Conservation (phyloP, 2,329 filamentous ascomycete genomes). For the Apiospora kogelbergensis region DNA sequence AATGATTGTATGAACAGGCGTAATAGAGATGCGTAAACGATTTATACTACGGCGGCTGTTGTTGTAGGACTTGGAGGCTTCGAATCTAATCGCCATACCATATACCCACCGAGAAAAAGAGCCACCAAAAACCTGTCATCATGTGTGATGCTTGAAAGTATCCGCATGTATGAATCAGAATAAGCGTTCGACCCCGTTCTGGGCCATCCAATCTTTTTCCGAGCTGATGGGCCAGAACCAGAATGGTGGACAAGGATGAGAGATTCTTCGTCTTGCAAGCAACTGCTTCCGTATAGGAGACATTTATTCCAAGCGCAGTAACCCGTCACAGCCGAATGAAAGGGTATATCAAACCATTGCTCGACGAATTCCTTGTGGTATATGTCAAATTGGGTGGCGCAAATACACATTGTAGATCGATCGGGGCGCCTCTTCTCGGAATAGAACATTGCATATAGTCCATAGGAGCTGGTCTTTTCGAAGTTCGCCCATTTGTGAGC, state of each 20-base stretch:
- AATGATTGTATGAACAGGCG: too few species aligned
- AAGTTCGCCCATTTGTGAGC: neutral
- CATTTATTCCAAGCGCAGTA: neutral
- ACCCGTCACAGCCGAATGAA: neutral
- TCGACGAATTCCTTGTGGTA: neutral
- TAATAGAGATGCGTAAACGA: too few species aligned
- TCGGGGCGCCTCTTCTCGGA: neutral
- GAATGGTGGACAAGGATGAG: neutral
- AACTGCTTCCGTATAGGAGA: neutral
- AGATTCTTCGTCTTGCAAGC: neutral
- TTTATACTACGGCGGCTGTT: neutral
- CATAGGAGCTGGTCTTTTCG: neutral
- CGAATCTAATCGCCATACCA: neutral
- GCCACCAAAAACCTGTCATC: neutral
- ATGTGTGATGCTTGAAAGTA: neutral
- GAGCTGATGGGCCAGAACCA: neutral
- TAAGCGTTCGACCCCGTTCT: neutral
- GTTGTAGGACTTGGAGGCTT: neutral
- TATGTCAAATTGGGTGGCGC: conserved; percentile 2
- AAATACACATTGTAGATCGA: neutral
- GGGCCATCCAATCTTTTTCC: neutral
- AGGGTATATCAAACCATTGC: neutral
- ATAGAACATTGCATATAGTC: neutral
- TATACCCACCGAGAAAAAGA: neutral
- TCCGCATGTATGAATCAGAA: too few species aligned